A percentile compares a stretch with the other conserved stretches of the same genome.
These are phyloP conservation scores for Beverwykella pulmonaria DNA, from an alignment of 495 filamentous ascomycete species.

Conservation along the genomic window DNA sequence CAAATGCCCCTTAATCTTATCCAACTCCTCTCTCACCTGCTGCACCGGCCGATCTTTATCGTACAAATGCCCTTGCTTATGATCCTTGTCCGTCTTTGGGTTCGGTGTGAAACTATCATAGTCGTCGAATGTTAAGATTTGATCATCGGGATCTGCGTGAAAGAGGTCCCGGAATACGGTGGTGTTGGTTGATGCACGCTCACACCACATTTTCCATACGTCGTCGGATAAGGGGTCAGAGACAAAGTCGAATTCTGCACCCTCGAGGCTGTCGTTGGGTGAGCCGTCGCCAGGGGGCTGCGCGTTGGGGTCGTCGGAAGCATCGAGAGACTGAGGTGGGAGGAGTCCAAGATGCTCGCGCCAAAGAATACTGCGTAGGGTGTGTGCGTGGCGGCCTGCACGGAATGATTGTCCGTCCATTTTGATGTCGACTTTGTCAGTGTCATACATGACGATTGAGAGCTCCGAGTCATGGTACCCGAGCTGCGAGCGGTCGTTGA, in stretches of 20 bases:
- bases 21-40: constrained; percentile 73
- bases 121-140: constrained; percentile 73
- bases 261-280: constrained; percentile 65
- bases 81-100: constrained; percentile 53
- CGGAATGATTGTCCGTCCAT: constrained; percentile 80
- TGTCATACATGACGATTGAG: constrained; percentile 90
- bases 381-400: constrained; percentile 76
- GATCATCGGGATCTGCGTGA: constrained; percentile 88
- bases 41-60: constrained; percentile 69
- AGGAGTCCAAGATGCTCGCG: constrained; percentile 88
- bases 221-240: constrained; percentile 77
- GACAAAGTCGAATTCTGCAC: constrained; percentile 73
- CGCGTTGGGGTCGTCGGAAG: constrained; percentile 72
- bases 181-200: constrained; percentile 75
- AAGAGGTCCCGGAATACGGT: constrained; percentile 85
- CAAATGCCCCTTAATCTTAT: constrained; percentile 81
- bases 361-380: constrained; percentile 84
- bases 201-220: constrained; percentile 84
- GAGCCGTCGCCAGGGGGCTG: constrained; percentile 74
- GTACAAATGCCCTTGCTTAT: constrained; percentile 82
- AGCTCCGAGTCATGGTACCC: constrained; percentile 91
- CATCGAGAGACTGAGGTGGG: constrained; percentile 72
- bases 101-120: constrained; percentile 67
- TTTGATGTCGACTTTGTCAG: constrained; percentile 64
- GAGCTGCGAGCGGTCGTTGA: constrained; percentile 92